Percentiles rank a stretch among this genome's conserved stretches.
phyloP scores from a whole-genome alignment of 78 protist species.

The Bodo saltans region DNA sequence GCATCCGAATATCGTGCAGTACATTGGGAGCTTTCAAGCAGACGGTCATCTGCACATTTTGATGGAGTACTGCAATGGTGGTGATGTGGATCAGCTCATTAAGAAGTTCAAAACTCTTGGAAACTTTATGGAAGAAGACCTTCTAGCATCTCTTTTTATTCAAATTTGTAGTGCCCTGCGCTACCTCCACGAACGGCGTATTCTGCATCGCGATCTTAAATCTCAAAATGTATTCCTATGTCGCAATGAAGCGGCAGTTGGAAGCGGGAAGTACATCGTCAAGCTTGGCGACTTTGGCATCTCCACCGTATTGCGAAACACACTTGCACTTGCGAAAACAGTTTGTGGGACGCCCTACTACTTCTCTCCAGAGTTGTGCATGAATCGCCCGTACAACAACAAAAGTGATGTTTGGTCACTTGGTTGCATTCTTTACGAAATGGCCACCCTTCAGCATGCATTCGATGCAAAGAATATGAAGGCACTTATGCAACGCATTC shows the following conservation, averaged over 20 bases:
- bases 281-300: constrained; percentile 64
- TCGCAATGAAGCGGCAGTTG: background rate
- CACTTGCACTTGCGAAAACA: background rate
- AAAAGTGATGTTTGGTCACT: constrained; percentile 34
- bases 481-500: background rate
- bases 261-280: background rate
- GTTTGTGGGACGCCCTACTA: constrained; percentile 59
- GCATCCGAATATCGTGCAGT: constrained; percentile 66
- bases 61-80: constrained; percentile 85
- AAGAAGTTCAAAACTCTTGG: background rate
- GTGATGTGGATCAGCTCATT: constrained; percentile 19
- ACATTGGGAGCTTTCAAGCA: constrained; percentile 60
- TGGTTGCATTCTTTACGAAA: constrained; percentile 40
- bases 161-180: constrained; percentile 68
- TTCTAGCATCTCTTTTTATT: constrained; percentile 42
- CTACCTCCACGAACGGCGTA: constrained; percentile 68
- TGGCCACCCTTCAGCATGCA: constrained; percentile 36
- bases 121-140: background rate
- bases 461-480: constrained; percentile 70
- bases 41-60: constrained; percentile 39
- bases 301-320: background rate
- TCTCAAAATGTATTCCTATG: constrained; percentile 75
- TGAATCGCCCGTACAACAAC: constrained; percentile 43
- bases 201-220: constrained; percentile 82
- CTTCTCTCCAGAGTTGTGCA: constrained; percentile 62